A percentile compares a stretch with the other conserved stretches of the same genome.
These are phyloP conservation scores for Bassia scoparia DNA, from an alignment of 148 eudicot species.

Conservation along the genomic window DNA sequence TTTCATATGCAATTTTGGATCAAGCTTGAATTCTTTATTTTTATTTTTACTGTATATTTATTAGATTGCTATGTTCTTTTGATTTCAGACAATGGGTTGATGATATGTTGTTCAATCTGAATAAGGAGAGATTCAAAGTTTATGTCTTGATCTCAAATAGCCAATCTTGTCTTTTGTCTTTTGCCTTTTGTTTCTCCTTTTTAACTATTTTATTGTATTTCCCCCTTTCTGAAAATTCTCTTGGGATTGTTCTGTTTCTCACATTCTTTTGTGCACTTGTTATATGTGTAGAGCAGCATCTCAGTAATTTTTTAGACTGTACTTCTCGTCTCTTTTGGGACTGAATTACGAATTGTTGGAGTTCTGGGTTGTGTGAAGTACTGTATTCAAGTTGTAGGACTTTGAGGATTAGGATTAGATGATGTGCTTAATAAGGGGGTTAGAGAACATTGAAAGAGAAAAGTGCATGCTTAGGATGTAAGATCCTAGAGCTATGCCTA, in stretches of 20 bases:
- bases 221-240: not conserved
- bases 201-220: not conserved
- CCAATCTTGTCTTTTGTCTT: not conserved
- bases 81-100: not conserved
- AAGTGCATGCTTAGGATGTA: not conserved
- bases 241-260: not conserved
- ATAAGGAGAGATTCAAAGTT: not conserved
- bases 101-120: too few relatives aligned
- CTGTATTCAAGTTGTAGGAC: not conserved
- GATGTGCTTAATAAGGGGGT: not conserved
- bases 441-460: not conserved
- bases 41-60: not conserved
- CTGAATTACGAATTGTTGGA: not conserved
- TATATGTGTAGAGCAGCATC: not conserved
- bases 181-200: not conserved
- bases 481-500: not conserved
- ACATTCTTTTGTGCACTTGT: not conserved
- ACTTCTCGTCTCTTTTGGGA: not conserved
- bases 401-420: not conserved
- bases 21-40: not conserved
- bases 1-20: not conserved
- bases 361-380: not conserved
- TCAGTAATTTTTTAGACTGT: not conserved
- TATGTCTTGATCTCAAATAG: slow-evolving; percentile 13
- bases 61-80: slow-evolving; percentile 15